Conservation (phyloP, 106 monocot genomes). For the Alisma plantagoaquatica region DNA sequence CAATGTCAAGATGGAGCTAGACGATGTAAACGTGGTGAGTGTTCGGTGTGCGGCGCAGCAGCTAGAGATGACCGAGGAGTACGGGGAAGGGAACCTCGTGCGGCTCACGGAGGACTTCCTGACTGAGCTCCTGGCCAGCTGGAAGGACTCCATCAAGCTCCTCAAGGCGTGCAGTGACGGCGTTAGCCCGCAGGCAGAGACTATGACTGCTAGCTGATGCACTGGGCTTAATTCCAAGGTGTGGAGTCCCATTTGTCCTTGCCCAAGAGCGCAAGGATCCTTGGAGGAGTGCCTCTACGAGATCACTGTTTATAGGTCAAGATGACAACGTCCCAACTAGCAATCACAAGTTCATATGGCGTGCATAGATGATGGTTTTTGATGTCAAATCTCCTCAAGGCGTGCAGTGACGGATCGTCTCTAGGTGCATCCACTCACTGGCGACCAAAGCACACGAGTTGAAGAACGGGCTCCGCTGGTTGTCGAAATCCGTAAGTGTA, state of each 20-base stretch:
- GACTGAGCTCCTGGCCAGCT: slow-evolving; percentile 21
- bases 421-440: slow-evolving; percentile 37
- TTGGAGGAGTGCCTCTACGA: too few relatives aligned
- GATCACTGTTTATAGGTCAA: too few relatives aligned
- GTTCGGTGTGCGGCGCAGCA: slow-evolving; percentile 37
- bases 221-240: too few relatives aligned
- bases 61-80: slow-evolving; percentile 40
- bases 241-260: too few relatives aligned
- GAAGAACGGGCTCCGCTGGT: slow-evolving; percentile 6
- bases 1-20: slow-evolving; percentile 28
- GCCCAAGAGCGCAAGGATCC: too few relatives aligned
- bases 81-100: slow-evolving; percentile 34
- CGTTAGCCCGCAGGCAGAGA: slow-evolving; percentile 28
- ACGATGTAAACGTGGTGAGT: slow-evolving; percentile 27
- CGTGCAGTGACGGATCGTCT: slow-evolving; percentile 29
- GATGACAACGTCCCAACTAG: too few relatives aligned
- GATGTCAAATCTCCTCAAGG: too few relatives aligned
- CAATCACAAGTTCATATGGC: too few relatives aligned
- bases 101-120: slow-evolving; percentile 32
- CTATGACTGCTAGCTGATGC: too few relatives aligned
- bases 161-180: slow-evolving; percentile 28
- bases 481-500: neutral
- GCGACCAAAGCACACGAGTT: slow-evolving; percentile 36
- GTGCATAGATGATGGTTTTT: too few relatives aligned
- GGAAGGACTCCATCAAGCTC: slow-evolving; percentile 33